Percentiles rank a stretch among this genome's conserved stretches.
Conservation (phyloP, 345 rosid genomes). For the Raphanus raphanistrum region DNA sequence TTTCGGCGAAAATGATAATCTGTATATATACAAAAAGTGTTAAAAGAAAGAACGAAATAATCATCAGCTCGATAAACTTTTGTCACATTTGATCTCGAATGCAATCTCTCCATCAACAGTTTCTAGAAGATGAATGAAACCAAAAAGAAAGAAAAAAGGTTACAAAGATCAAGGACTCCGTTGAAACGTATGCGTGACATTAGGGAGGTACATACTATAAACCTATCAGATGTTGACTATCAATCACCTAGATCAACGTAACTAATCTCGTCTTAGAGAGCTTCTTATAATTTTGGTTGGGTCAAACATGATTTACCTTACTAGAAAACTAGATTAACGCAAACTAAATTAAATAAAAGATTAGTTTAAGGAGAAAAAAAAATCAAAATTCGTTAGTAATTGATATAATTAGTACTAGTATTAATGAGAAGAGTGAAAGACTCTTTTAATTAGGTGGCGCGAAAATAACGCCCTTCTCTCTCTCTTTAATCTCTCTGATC, state of each 20-base stretch:
- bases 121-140: not conserved
- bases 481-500: constrained; percentile 13
- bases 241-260: constrained; percentile 9
- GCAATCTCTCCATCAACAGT: too few species aligned
- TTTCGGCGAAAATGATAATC: constrained; percentile 27
- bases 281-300: not conserved
- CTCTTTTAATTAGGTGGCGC: constrained; percentile 64
- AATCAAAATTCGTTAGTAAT: not conserved
- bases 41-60: not conserved
- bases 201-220: not conserved
- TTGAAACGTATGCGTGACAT: constrained; percentile 16
- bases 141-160: not conserved
- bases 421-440: constrained; percentile 7
- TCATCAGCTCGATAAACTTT: constrained; percentile 8
- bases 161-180: not conserved
- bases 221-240: constrained; percentile 7
- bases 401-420: not conserved
- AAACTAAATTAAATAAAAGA: not conserved
- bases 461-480: constrained; percentile 56
- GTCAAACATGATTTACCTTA: not conserved
- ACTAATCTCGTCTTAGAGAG: not conserved
- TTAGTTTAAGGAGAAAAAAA: not conserved
- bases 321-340: not conserved
- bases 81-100: too few species aligned
- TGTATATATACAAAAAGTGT: not conserved